These are phyloP conservation scores for Metschnikowia dekortorum DNA, from an alignment of 805 yeast species.

Conservation along the genomic window DNA sequence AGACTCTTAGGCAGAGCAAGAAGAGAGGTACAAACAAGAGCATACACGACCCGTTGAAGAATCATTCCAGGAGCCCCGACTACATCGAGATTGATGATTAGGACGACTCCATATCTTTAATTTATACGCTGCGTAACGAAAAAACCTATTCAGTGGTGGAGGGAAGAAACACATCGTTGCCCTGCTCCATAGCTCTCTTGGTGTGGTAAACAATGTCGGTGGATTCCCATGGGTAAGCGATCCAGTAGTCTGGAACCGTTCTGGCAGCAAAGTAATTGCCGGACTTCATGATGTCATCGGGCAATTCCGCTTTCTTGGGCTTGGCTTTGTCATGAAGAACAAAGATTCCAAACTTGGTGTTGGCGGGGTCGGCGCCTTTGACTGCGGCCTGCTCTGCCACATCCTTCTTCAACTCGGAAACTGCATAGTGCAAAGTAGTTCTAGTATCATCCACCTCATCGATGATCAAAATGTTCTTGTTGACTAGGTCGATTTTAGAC, in stretches of 20 bases:
- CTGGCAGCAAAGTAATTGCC: slow-evolving; percentile 71
- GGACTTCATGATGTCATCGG: slow-evolving; percentile 54
- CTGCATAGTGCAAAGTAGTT: slow-evolving; percentile 83
- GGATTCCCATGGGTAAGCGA: slow-evolving; percentile 91
- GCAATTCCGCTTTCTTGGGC: slow-evolving; percentile 72
- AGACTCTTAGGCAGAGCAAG: slow-evolving; percentile 63
- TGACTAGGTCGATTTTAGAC: slow-evolving; percentile 52
- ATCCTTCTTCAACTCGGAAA: slow-evolving; percentile 65
- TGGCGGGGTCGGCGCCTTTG: slow-evolving; percentile 54
- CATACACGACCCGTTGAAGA: slow-evolving; percentile 49
- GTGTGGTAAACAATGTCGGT: slow-evolving; percentile 77
- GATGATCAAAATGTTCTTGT: slow-evolving; percentile 75
- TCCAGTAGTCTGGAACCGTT: slow-evolving; percentile 75
- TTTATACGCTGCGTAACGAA: neutral
- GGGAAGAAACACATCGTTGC: slow-evolving; percentile 54
- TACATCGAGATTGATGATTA: slow-evolving; percentile 66
- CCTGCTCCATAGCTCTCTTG: slow-evolving; percentile 58
- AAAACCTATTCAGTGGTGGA: slow-evolving; percentile 19
- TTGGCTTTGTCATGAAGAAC: slow-evolving; percentile 83
- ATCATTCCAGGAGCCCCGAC: slow-evolving; percentile 69
- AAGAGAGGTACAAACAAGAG: slow-evolving; percentile 56
- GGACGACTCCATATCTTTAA: neutral
- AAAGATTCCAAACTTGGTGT: slow-evolving; percentile 68
- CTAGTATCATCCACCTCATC: slow-evolving; percentile 93
- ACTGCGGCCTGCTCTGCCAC: slow-evolving; percentile 56